phyloP scores from a whole-genome alignment of 345 rosid genomes.

The Hirschfeldia incana region DNA sequence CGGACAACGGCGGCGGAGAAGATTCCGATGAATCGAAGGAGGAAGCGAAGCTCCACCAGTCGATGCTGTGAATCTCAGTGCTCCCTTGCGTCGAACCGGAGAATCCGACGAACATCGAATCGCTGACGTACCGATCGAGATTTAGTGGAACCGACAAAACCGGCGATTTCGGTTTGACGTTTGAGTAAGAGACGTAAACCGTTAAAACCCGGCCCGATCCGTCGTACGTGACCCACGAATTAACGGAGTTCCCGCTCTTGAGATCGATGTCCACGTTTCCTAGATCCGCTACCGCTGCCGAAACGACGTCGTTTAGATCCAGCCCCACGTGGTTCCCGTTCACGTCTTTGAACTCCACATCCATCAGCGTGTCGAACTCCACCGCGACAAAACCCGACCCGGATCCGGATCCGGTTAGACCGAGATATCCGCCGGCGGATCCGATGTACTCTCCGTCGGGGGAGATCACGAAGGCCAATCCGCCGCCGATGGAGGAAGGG shows the following conservation, averaged over 20 bases:
- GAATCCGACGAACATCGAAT: slow-evolving; percentile 95
- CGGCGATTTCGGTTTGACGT: slow-evolving; percentile 76
- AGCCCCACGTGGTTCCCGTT: slow-evolving; percentile 96
- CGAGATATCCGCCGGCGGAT: slow-evolving; percentile 72
- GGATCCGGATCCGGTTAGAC: slow-evolving; percentile 49
- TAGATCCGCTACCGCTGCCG: slow-evolving; percentile 66
- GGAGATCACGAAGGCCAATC: slow-evolving; percentile 83
- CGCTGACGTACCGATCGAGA: slow-evolving; percentile 74
- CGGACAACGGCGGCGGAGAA: slow-evolving; percentile 70
- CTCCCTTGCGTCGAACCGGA: slow-evolving; percentile 99
- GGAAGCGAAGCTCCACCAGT: slow-evolving; percentile 95
- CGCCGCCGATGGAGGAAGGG: slow-evolving; percentile 93
- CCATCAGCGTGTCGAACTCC: slow-evolving; percentile 95
- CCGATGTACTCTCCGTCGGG: slow-evolving; percentile 71
- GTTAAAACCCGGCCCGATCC: slow-evolving; percentile 48
- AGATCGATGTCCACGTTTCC: slow-evolving; percentile 69
- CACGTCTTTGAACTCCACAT: slow-evolving; percentile 74
- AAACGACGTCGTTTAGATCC: slow-evolving; percentile 83
- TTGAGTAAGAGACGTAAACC: slow-evolving; percentile 77
- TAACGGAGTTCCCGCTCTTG: slow-evolving; percentile 84
- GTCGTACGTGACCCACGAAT: slow-evolving; percentile 86
- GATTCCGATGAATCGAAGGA: slow-evolving; percentile 43
- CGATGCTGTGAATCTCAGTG: slow-evolving; percentile 88
- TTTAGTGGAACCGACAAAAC: slow-evolving; percentile 59
- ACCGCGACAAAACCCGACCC: slow-evolving; percentile 75